phyloP scores from a whole-genome alignment of 805 yeast species.

The Myxozyma kluyveri region DNA sequence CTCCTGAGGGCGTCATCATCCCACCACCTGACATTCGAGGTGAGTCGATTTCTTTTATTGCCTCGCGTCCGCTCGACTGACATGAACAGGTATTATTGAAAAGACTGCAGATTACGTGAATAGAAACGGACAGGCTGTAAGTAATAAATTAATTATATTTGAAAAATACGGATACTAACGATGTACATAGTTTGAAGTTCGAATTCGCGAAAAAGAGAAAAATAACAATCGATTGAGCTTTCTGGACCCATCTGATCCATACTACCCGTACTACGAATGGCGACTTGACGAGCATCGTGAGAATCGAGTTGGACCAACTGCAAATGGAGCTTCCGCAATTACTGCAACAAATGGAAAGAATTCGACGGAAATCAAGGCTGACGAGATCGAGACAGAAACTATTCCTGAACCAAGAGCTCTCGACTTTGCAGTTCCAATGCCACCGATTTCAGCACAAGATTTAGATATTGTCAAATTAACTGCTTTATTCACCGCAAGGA shows the following conservation, averaged over 20 bases:
- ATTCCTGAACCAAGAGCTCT: conserved; percentile 34
- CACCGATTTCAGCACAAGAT: conserved; percentile 58
- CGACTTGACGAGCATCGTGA: conserved; percentile 41
- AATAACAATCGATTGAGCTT: conserved; percentile 61
- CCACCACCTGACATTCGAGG: conserved; percentile 52
- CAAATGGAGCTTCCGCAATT: neutral
- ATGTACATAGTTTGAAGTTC: conserved; percentile 50
- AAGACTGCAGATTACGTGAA: conserved; percentile 70
- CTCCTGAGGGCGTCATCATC: conserved; percentile 45
- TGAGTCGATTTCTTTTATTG: neutral
- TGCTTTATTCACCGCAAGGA: conserved; percentile 64
- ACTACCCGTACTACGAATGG: conserved; percentile 57
- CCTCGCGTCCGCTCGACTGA: conserved; percentile 28
- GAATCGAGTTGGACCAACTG: conserved; percentile 30
- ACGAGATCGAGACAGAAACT: conserved; percentile 26
- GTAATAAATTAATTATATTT: neutral
- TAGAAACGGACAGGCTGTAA: conserved; percentile 56
- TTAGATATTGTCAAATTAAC: conserved; percentile 66
- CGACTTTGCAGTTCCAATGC: conserved; percentile 37
- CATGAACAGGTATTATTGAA: conserved; percentile 50
- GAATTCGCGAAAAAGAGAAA: conserved; percentile 50
- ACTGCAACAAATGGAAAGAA: neutral
- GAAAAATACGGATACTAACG: neutral
- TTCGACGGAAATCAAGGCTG: neutral
- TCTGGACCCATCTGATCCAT: conserved; percentile 52